Percentiles rank a stretch among this genome's conserved stretches.
Evolutionary conservation across 2,329 filamentous ascomycete genomes (phyloP).

Genomic region (Fusarium metavorans): DNA sequence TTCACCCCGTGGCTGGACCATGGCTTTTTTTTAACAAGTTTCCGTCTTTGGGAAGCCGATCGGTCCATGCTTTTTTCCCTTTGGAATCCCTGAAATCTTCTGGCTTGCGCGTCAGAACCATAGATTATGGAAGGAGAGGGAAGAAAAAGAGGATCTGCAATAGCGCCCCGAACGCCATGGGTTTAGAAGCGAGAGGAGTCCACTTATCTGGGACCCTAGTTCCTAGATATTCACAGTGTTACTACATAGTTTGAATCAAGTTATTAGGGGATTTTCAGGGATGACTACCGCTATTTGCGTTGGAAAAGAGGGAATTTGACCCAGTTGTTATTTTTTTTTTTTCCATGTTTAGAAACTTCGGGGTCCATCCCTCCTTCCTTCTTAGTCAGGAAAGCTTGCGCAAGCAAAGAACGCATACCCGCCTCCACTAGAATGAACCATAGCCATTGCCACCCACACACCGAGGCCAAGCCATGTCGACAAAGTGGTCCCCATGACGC

Average conservation of each 20-base stretch:
- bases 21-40: neutral
- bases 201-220: neutral
- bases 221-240: neutral
- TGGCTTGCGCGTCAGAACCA: constrained; percentile 7
- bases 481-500: constrained; percentile 22
- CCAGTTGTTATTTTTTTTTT: neutral
- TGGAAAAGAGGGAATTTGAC: neutral
- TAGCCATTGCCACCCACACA: neutral
- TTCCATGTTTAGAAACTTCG: constrained; percentile 6
- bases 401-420: constrained; percentile 25
- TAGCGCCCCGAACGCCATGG: neutral
- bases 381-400: constrained; percentile 32
- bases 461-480: neutral
- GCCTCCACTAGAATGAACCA: constrained; percentile 28
- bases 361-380: neutral
- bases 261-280: neutral
- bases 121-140: neutral
- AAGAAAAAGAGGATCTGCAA: neutral
- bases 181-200: neutral
- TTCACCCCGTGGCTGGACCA: neutral
- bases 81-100: neutral
- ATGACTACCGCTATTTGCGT: neutral
- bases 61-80: neutral
- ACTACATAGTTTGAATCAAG: neutral
- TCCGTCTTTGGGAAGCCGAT: neutral